A percentile compares a stretch with the other conserved stretches of the same genome.
phyloP scores from a whole-genome alignment of 2,329 filamentous ascomycete species.

The Aureobasidium sp. region DNA sequence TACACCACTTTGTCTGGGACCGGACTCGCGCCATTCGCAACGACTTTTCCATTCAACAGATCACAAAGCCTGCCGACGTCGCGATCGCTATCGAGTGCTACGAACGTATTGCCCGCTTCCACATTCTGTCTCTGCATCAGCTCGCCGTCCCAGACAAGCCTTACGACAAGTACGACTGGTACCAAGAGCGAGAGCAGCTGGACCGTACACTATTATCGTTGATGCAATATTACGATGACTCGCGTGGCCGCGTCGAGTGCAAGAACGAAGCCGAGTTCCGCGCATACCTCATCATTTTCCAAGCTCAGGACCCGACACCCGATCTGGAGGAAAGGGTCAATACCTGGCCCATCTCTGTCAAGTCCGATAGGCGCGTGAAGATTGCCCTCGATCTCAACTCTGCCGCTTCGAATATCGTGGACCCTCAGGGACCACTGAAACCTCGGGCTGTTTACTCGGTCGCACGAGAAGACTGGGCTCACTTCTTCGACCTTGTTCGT shows the following conservation, averaged over 20 bases:
- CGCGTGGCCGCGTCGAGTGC: conserved; percentile 40
- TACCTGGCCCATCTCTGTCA: conserved; percentile 43
- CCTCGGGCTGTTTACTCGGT: conserved; percentile 42
- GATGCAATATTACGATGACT: conserved; percentile 53
- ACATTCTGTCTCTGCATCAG: conserved; percentile 54
- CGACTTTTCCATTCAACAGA: conserved; percentile 55
- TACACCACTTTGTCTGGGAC: conserved; percentile 59
- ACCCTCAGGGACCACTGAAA: conserved; percentile 44
- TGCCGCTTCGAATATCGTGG: conserved; percentile 46
- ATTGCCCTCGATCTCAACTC: conserved; percentile 50
- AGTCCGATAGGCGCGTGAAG: conserved; percentile 45
- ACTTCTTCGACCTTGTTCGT: conserved; percentile 50
- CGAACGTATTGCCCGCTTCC: conserved; percentile 56
- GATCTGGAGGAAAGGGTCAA: conserved; percentile 52
- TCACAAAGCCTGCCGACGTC: conserved; percentile 49
- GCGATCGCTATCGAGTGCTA: conserved; percentile 51
- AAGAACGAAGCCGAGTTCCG: conserved; percentile 56
- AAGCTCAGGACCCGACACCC: conserved; percentile 41
- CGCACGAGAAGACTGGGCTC: conserved; percentile 49
- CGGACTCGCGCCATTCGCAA: conserved; percentile 56
- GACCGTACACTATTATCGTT: conserved; percentile 55
- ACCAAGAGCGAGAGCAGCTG: conserved; percentile 57
- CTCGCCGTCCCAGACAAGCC: conserved; percentile 44
- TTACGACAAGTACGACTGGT: conserved; percentile 43
- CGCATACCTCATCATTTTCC: conserved; percentile 53